Conservation (phyloP, 305 asterid genomes). For the Fraxinus sp. region DNA sequence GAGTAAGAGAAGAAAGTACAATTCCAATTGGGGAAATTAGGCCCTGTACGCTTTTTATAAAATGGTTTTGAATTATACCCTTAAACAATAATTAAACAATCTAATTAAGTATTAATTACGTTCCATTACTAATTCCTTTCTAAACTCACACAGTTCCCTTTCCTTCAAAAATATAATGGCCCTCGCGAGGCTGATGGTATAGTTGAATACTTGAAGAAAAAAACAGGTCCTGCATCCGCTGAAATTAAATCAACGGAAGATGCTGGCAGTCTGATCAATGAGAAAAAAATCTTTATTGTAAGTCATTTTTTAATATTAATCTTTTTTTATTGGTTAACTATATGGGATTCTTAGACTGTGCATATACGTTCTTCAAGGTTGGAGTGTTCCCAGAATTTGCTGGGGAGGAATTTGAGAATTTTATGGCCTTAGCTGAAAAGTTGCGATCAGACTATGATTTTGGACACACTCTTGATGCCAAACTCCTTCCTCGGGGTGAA, state of each 20-base stretch:
- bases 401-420: conserved; percentile 66
- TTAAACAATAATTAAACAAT: no score
- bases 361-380: conserved; percentile 39
- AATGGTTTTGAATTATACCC: no score
- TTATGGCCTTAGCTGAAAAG: conserved; percentile 60
- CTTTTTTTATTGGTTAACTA: neutral
- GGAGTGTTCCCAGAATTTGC: conserved; percentile 70
- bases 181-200: conserved; percentile 87
- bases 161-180: conserved; percentile 65
- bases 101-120: no score
- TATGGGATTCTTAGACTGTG: neutral
- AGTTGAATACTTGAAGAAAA: conserved; percentile 65
- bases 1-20: no score
- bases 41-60: no score
- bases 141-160: no score
- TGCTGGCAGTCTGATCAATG: conserved; percentile 47
- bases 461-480: conserved; percentile 71
- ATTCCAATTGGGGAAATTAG: no score
- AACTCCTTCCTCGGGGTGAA: conserved; percentile 63
- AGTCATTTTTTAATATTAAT: conserved; percentile 20
- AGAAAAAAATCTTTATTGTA: conserved; percentile 56
- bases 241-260: conserved; percentile 70
- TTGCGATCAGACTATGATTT: conserved; percentile 70
- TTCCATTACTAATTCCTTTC: no score
- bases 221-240: conserved; percentile 75